Percentiles rank a stretch among this genome's conserved stretches.
phyloP scores from a whole-genome alignment of 2,329 filamentous ascomycete species.

The Trichoderma oligosporum region DNA sequence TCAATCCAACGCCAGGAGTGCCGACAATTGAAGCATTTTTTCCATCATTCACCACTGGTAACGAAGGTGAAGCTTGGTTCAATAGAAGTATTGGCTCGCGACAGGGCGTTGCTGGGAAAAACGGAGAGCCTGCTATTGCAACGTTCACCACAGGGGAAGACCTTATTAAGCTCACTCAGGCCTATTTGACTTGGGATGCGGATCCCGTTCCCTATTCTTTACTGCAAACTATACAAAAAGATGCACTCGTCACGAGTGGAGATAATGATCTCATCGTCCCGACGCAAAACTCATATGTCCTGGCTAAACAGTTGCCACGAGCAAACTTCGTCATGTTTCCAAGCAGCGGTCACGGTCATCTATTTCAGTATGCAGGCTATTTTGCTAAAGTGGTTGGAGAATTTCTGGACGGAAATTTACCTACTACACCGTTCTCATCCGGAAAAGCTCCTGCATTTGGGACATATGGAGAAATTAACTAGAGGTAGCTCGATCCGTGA shows the following conservation, averaged over 20 bases:
- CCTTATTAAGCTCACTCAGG: slow-evolving; percentile 3
- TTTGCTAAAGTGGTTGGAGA: not conserved
- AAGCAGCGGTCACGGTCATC: not conserved
- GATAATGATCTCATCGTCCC: slow-evolving; percentile 8
- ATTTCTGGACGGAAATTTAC: slow-evolving; percentile 1
- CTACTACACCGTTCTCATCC: not conserved
- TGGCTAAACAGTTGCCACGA: not conserved
- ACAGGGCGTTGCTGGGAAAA: not conserved
- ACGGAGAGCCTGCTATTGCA: slow-evolving; percentile 1
- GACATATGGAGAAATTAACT: not conserved
- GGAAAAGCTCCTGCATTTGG: not conserved
- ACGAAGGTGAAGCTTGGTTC: not conserved
- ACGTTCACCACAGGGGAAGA: not conserved
- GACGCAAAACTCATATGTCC: not conserved
- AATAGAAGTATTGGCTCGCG: not conserved
- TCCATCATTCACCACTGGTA: not conserved
- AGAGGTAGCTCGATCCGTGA: not conserved
- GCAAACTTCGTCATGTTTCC: slow-evolving; percentile 2
- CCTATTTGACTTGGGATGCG: slow-evolving; percentile 11
- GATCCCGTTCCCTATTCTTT: slow-evolving; percentile 4
- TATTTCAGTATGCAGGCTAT: slow-evolving; percentile 8
- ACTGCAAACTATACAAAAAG: slow-evolving; percentile 4
- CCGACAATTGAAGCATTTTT: not conserved
- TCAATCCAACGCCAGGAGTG: not conserved
- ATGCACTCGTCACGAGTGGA: not conserved